Evolutionary conservation across 2,329 filamentous ascomycete species (phyloP), one percentile per base, ranked within the genome.

Genomic region (Exophiala sp.): DNA sequence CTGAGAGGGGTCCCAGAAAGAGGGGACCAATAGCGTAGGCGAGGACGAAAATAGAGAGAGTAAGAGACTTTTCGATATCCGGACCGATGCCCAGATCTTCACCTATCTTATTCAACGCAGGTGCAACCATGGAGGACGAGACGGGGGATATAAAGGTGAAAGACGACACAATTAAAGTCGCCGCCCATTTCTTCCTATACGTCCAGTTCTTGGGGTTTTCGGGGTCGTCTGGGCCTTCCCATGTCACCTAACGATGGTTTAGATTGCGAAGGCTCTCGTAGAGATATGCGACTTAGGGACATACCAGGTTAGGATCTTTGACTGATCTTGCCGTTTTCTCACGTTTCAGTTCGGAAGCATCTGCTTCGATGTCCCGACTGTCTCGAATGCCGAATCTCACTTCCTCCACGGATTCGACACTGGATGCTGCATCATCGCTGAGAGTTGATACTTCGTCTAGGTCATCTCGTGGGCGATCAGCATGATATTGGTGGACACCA

Each of bases 101-200:
- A n/a, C 73, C 70, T 43, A 84, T 79, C 2, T 69, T 63, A 8
- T 64, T 63, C 32, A 84, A 58, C 0, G 71, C 75, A 0, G 76
- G 77, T 0, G 76, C 72, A 2, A 78, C 63, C 74, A 84, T 83
- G 29, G 77, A 79, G 2, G 78, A 81, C 1, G 80, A 78, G 21
- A 85, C 78, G 0, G 82, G 80, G 2, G 79, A 80, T 51, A 83
- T 77, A 57, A 83, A 73, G 2, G 79, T 81, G 62, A 81, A 81
- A 42, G 70, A 67, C 0, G 79, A 74, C 24, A 82, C 69, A 47
- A 79, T 69, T 30, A 79, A 66, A 2, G 77, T 74, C 16, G 74
- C 73, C 1, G 67, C 65, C 81, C 80, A 83, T 64, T 82, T 83
- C 62, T 72, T 75, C 23, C 64, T 66, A 22, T 66, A 66, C 0